Evolutionary conservation across 495 filamentous ascomycete genomes (phyloP), one percentile per base, ranked within the genome.

Genomic region (Friedmanniomyces simplex): DNA sequence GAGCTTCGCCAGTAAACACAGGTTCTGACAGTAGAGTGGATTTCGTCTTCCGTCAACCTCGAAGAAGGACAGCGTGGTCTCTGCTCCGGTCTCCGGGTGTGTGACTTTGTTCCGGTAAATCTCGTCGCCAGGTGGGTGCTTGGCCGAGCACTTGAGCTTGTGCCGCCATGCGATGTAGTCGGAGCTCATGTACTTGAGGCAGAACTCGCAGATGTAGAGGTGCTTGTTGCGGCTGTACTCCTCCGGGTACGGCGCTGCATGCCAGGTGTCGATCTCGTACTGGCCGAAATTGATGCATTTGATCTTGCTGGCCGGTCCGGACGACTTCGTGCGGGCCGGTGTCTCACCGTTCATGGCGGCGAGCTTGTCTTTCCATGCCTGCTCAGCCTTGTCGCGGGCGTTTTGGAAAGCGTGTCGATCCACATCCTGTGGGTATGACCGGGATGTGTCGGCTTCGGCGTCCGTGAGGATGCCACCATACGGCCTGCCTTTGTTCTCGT

Each of bases 201-300:
- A 98, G 70, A 96, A 98, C 68, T 98, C 94, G 75, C 93, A 98
- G 61, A 98, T 96, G 71, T 95, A 96, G 16, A 98, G 82, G 20
- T 95, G 85, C 34, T 84, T 84, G 66, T 97, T 96, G 62, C 89
- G 83, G 65, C 89, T 96, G 73, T 97, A 98, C 71, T 98, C 93
- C 69, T 96, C 93, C 0, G 93, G 93, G 66, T 98, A 98, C 20
- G 93, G 93, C 25, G 93, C 91, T n/a, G 94, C 90, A 71, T 98
- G 96, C 93, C 93, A 97, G 22, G 91, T 97, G 70, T 98, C 94
- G 64, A 98, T 97, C 67, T 97, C 91, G 72, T 85, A 93, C 41
- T 88, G 88, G 26, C 94, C 93, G 72, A 98, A 97, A 57, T 95
- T 91, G 74, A 98, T 95, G 72, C 91, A 95, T 67, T 97, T 93